Conservation (phyloP, 805 yeast genomes). For the Suhomyces vadensis region DNA sequence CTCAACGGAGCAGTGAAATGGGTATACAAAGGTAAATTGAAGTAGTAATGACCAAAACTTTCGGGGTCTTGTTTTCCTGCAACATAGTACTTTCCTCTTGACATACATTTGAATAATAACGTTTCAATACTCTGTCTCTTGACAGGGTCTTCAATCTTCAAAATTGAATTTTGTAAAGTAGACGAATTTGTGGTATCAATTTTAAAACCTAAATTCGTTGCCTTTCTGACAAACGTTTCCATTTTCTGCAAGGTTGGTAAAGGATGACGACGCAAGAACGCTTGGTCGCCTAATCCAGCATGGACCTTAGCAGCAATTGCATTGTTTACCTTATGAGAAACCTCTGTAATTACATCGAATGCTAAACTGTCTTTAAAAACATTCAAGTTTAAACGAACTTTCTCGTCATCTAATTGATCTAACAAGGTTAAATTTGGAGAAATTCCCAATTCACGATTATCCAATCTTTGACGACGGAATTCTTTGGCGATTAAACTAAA, state of each 20-base stretch:
- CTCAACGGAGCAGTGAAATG: constrained; percentile 93
- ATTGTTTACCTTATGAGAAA: constrained; percentile 75
- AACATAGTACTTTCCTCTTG: constrained; percentile 81
- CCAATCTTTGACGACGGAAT: constrained; percentile 66
- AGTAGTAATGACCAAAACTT: constrained; percentile 73
- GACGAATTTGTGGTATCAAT: constrained; percentile 76
- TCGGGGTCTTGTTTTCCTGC: constrained; percentile 87
- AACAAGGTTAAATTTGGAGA: constrained; percentile 61
- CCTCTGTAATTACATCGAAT: constrained; percentile 65
- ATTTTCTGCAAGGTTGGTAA: constrained; percentile 80
- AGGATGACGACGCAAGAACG: constrained; percentile 84
- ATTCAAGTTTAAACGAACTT: constrained; percentile 68
- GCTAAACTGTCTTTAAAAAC: constrained; percentile 64
- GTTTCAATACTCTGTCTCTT: constrained; percentile 77
- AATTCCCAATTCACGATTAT: constrained; percentile 48
- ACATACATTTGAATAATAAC: constrained; percentile 74
- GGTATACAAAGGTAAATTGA: constrained; percentile 82
- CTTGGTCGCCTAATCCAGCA: constrained; percentile 73
- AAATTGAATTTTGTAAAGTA: constrained; percentile 68
- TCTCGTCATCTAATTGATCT: constrained; percentile 84
- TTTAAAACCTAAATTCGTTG: constrained; percentile 61
- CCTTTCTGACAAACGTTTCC: constrained; percentile 73
- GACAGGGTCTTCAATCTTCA: constrained; percentile 59
- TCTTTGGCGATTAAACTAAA: constrained; percentile 65
- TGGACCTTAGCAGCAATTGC: constrained; percentile 82